Base-by-base conservation (phyloP, 1,284 basidiomycete genomes). In the Ceratobasidium sp. region DNA sequence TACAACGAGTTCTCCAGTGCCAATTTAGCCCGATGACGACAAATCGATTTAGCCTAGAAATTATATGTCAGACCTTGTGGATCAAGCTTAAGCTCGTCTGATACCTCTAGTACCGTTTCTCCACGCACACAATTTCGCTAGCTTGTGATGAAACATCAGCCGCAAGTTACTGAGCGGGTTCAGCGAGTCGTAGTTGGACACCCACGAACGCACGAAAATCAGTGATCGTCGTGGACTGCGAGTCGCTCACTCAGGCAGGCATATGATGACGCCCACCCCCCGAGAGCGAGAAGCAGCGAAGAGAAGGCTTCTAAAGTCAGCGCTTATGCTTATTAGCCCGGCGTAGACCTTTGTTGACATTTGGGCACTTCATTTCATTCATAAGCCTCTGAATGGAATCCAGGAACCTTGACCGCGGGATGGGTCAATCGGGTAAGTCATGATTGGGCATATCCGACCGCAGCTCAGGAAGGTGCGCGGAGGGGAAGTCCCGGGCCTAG, bases 371-470 rank as follows among this genome's bases (percentile, higher is more conserved):
- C 21, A 21, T 50, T 27, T 50, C 21, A 50, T 27, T 50, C 47
- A 50, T 50, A 25, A 25, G 7, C 47, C 47, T 27, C 2, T 6
- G 21, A 50, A 50, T 25, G 47, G 47, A 11, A 50, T 27, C 23
- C 47, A 50, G 47, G 47, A 50, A 50, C 47, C 47, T 27, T 27
- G 47, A 50, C 5, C 6, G 47, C 47, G 47, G 47, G 11, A 21
- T 21, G 14, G n/a, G 47, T 50, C 21, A 14, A 50, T 50, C 47
- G 47, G 42, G 47, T 27, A 50, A 50, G 47, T 64, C 59, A 11
- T 36, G 59, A 64, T 64, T 52, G 59, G 59, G 25, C 33, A 14
- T 53, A 23, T n/a, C 49, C 39, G 25, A 64, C 59, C 59, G 50
- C 33, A 39, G 14, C n/a, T 21, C 21, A 42, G 59, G 59, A 64